These are phyloP conservation scores for Talaromyces sp. DNA, from an alignment of 2,329 filamentous ascomycete species.

Conservation along the genomic window DNA sequence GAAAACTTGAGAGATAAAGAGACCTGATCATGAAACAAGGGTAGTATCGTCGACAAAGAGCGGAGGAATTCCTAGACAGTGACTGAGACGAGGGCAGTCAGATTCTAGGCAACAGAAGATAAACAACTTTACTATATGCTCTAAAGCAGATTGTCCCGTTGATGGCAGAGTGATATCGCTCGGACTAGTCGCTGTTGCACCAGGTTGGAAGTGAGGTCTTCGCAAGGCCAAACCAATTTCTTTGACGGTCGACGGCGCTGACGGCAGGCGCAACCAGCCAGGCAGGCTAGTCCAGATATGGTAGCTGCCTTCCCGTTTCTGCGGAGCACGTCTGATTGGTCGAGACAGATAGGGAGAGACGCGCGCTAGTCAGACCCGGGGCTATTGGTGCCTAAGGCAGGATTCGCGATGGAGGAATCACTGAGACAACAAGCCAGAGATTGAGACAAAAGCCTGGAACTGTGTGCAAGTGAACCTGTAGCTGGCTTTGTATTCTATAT, in stretches of 20 bases:
- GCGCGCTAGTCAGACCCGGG: not conserved
- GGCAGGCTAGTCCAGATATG: not conserved
- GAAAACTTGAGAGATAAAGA: not conserved
- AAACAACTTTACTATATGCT: too few species aligned
- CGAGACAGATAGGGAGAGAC: not conserved
- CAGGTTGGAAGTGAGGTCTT: constrained; percentile 4
- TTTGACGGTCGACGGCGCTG: not conserved
- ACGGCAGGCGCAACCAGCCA: constrained; percentile 8
- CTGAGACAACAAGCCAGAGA: not conserved
- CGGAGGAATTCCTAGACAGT: not conserved
- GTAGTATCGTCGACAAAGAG: not conserved
- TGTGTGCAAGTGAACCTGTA: not conserved
- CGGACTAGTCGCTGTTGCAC: not conserved
- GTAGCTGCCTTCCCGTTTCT: not conserved
- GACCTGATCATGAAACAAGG: constrained; percentile 6
- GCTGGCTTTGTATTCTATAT: not conserved
- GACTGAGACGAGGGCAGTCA: not conserved
- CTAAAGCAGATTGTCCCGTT: not conserved
- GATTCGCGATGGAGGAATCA: too few species aligned
- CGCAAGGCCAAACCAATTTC: not conserved
- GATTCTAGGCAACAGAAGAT: not conserved
- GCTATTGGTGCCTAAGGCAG: not conserved
- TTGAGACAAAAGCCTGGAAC: not conserved
- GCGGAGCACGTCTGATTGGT: not conserved
- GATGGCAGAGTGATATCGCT: not conserved